Conservation (phyloP, 129 eudicot species). For the Calendula officinalis region DNA sequence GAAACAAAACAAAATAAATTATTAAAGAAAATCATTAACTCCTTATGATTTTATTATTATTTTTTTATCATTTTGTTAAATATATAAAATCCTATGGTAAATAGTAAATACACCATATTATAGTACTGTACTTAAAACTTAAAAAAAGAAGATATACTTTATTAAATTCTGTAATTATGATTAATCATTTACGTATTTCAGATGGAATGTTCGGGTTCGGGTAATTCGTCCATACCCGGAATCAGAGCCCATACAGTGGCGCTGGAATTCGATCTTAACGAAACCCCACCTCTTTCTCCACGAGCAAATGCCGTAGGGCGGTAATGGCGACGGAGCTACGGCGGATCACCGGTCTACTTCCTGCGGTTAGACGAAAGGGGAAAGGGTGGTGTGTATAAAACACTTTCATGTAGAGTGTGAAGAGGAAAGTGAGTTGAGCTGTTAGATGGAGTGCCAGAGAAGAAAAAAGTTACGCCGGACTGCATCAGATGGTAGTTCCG, state of each 20-base stretch:
- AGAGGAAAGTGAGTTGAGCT: conserved; percentile 30
- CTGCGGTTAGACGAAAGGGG: conserved; percentile 15
- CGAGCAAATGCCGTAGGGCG: conserved; percentile 18
- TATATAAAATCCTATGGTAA: too few relatives aligned
- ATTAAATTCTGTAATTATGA: too few relatives aligned
- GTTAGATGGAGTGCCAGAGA: conserved; percentile 27
- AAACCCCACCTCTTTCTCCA: conserved; percentile 43
- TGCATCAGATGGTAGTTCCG: conserved; percentile 14
- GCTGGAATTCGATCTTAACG: conserved; percentile 45
- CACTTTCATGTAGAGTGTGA: neutral
- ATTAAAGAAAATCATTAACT: too few relatives aligned
- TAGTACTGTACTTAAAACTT: too few relatives aligned
- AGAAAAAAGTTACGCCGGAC: conserved; percentile 12
- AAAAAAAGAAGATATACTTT: too few relatives aligned
- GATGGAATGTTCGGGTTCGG: conserved; percentile 15
- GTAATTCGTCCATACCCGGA: conserved; percentile 16
- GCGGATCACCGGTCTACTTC: conserved; percentile 15
- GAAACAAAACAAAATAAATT: too few relatives aligned
- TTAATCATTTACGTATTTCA: too few relatives aligned
- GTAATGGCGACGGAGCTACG: conserved; percentile 17
- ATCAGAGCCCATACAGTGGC: conserved; percentile 2
- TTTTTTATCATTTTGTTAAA: too few relatives aligned
- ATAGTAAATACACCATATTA: too few relatives aligned
- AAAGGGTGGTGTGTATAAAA: conserved; percentile 29
- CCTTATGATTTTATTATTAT: too few relatives aligned